Conservation (phyloP, 257 asterid genomes). For the Mitragyna speciosa region DNA sequence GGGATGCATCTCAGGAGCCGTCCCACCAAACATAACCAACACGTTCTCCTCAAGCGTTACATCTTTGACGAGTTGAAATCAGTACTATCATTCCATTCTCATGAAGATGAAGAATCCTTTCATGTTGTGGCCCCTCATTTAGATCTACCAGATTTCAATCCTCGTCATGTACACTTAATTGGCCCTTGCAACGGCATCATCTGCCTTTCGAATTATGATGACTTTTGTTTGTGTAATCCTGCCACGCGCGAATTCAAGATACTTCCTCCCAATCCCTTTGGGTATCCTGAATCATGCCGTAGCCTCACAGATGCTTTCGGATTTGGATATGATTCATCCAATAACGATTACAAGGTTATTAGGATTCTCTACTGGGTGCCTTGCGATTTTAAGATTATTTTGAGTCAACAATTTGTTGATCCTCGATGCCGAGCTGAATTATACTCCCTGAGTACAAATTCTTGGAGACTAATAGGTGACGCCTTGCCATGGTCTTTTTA, state of each 20-base stretch:
- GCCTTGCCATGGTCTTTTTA: too few species aligned
- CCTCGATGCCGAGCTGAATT: too few species aligned
- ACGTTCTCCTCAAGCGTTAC: background rate
- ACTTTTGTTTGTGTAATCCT: constrained; percentile 8
- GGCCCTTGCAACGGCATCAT: constrained; percentile 6
- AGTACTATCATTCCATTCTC: background rate
- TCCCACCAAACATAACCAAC: too few species aligned
- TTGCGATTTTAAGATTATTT: too few species aligned
- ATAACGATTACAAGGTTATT: constrained; percentile 8
- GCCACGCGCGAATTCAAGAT: constrained; percentile 1
- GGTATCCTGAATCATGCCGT: too few species aligned
- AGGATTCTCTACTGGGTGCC: too few species aligned
- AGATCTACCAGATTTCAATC: background rate
- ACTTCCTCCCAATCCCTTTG: constrained; percentile 5
- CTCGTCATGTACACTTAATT: background rate
- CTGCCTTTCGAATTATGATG: background rate
- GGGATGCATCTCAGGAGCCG: background rate
- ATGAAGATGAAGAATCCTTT: background rate
- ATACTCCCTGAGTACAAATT: too few species aligned
- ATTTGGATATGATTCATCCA: constrained; percentile 11
- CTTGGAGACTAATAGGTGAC: too few species aligned
- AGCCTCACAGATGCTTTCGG: background rate
- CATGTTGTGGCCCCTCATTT: background rate
- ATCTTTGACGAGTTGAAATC: background rate
- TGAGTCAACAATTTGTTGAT: too few species aligned